Conservation (phyloP, 441 rosid species). For the Erodium texanum region DNA sequence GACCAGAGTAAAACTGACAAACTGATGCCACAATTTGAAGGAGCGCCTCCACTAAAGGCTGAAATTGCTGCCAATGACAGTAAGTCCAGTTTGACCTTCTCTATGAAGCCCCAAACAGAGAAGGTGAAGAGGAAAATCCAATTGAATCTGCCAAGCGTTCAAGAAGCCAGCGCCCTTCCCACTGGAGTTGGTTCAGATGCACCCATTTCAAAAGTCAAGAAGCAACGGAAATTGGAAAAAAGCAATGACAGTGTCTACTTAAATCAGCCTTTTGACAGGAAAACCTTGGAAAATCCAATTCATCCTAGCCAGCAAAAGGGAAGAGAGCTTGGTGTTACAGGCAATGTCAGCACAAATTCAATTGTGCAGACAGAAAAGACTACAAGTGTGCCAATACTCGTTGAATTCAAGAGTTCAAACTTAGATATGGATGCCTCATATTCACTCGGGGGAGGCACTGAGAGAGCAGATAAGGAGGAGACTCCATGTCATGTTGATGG, state of each 20-base stretch:
- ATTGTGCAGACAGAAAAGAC: too few species aligned
- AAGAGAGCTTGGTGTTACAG: neutral
- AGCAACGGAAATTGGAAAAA: neutral
- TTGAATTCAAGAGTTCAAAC: neutral
- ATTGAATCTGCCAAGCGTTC: too few species aligned
- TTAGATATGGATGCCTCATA: neutral
- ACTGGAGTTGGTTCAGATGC: conserved; percentile 2
- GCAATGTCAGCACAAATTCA: too few species aligned
- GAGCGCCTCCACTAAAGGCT: conserved; percentile 8
- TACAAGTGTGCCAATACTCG: neutral
- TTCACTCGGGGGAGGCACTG: conserved; percentile 8
- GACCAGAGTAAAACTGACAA: too few species aligned
- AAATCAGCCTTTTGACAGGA: neutral
- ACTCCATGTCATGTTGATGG: neutral
- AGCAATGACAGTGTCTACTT: neutral
- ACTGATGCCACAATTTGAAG: conserved; percentile 25
- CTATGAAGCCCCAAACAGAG: conserved; percentile 6
- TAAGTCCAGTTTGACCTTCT: neutral
- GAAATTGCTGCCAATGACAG: conserved; percentile 9
- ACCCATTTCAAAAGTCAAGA: conserved; percentile 4
- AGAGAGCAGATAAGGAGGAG: neutral
- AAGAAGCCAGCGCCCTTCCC: too few species aligned
- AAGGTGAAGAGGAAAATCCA: conserved; percentile 12
- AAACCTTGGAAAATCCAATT: neutral
- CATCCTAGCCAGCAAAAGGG: conserved; percentile 4